phyloP scores from a whole-genome alignment of 192 early-diverging fungal species.

The Backusella tuberculispora region DNA sequence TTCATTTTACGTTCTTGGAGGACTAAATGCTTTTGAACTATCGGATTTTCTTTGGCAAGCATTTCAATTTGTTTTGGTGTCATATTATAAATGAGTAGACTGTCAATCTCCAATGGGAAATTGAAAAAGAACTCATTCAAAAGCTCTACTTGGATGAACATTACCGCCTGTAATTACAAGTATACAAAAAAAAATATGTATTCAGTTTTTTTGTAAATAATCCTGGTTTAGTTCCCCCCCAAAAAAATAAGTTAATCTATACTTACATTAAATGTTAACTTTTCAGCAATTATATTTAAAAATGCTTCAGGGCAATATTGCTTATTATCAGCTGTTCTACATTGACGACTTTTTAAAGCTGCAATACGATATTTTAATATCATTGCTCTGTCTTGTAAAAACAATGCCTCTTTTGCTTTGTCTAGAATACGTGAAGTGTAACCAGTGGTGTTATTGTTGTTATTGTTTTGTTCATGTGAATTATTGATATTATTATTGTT shows the following conservation, averaged over 20 bases:
- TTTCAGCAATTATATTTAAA: slow-evolving; percentile 91
- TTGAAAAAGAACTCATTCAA: slow-evolving; percentile 99
- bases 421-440: slow-evolving; percentile 76
- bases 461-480: background rate
- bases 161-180: slow-evolving; percentile 63
- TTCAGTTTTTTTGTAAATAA: background rate
- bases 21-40: slow-evolving; percentile 80
- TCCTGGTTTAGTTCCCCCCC: too few relatives aligned
- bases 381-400: slow-evolving; percentile 73
- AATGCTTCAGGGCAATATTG: slow-evolving; percentile 94
- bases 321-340: slow-evolving; percentile 77
- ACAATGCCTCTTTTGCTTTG: slow-evolving; percentile 79
- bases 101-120: slow-evolving; percentile 92
- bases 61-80: slow-evolving; percentile 74
- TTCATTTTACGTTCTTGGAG: slow-evolving; percentile 83
- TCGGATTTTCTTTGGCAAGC: slow-evolving; percentile 90
- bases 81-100: slow-evolving; percentile 86
- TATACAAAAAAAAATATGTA: background rate
- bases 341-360: slow-evolving; percentile 81
- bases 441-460: slow-evolving; percentile 58
- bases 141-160: slow-evolving; percentile 98
- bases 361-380: slow-evolving; percentile 79
- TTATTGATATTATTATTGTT: slow-evolving; percentile 43
- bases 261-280: slow-evolving; percentile 81
- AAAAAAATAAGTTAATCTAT: background rate